A percentile compares a stretch with the other conserved stretches of the same genome.
These are phyloP conservation scores for Neonectria ditissima DNA, from an alignment of 2,329 filamentous ascomycete genomes.

Conservation along the genomic window DNA sequence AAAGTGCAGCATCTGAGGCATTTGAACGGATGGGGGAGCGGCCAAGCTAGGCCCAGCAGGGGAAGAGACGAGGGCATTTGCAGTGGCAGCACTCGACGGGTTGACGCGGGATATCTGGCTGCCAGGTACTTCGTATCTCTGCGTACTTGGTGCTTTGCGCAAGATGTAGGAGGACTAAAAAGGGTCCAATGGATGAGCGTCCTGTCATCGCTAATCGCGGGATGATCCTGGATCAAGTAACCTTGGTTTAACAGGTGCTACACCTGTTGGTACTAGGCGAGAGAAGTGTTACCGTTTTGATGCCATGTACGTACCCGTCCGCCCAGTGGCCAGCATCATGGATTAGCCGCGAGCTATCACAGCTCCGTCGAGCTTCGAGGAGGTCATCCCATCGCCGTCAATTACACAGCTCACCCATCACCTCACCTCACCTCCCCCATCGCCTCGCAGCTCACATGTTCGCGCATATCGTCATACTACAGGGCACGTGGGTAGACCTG, in stretches of 20 bases:
- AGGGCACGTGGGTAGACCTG: conserved; percentile 16
- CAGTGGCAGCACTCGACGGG: conserved; percentile 11
- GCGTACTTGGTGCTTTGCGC: background rate
- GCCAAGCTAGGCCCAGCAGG: background rate
- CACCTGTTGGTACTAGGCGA: background rate
- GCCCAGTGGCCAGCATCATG: background rate
- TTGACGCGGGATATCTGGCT: conserved; percentile 41
- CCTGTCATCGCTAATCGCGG: conserved; percentile 43
- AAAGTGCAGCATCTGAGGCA: conserved; percentile 27
- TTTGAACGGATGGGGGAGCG: conserved; percentile 7
- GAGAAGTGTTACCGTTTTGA: background rate
- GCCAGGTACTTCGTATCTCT: background rate
- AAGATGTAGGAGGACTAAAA: conserved; percentile 19
- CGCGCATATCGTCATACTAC: conserved; percentile 14
- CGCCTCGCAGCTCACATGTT: conserved; percentile 11
- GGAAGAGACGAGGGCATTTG: background rate
- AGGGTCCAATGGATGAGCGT: conserved; percentile 34
- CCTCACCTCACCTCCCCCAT: background rate
- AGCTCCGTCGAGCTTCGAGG: background rate
- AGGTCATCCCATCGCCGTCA: background rate
- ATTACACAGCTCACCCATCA: conserved; percentile 1
- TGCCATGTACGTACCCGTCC: background rate
- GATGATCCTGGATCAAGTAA: conserved; percentile 27
- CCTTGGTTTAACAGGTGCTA: background rate
- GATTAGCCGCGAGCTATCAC: background rate